Base-by-base conservation (phyloP, 495 filamentous ascomycete species). In the Antarctomyces pellizariae region DNA sequence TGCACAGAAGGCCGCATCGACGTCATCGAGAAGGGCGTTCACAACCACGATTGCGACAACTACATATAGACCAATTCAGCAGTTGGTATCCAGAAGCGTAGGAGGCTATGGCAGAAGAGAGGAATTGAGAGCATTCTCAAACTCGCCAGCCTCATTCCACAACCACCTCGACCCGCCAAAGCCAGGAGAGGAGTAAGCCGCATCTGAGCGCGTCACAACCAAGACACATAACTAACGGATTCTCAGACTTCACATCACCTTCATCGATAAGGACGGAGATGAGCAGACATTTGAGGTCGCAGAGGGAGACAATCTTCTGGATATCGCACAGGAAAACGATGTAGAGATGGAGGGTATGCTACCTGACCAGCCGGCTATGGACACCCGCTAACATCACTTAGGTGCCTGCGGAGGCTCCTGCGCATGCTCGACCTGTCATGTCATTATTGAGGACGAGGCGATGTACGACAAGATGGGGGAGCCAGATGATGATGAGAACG, bases 351-450 rank as follows among this genome's bases (percentile, higher is more conserved):
- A 97, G 57, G 86, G 67, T 69, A 47, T 33, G 39, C 30, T 14
- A 2, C 16, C 12, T 19, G 4, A 16, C 17, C 8, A 7, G n/a
- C 19, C 7, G n/a, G 19, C 7, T 22, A n/a, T 22, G 10, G 1
- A 13, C n/a, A 18, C 3, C 18, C 22, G 7, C 31, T 5, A 10
- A 17, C 7, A 26, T 4, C 2, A 13, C 16, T n/a, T 43, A 73
- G 70, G 83, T 25, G 86, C 86, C 5, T 97, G 86, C 41, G 86
- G 84, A 18, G 86, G 86, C 10, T 89, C 77, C 4, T 93, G 86
- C 39, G 86, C 89, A 35, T 97, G 86, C 47, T 90, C 79, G 33
- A 97, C 86, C 1, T 97, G 86, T 54, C 86, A 97, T 53, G 73
- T 95, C 25, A 91, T 97, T 28, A 77, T 97, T 22, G 58, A 71